A percentile compares a stretch with the other conserved stretches of the same genome.
These are phyloP conservation scores for Claviceps sp. DNA, from an alignment of 2,329 filamentous ascomycete genomes.

Conservation along the genomic window DNA sequence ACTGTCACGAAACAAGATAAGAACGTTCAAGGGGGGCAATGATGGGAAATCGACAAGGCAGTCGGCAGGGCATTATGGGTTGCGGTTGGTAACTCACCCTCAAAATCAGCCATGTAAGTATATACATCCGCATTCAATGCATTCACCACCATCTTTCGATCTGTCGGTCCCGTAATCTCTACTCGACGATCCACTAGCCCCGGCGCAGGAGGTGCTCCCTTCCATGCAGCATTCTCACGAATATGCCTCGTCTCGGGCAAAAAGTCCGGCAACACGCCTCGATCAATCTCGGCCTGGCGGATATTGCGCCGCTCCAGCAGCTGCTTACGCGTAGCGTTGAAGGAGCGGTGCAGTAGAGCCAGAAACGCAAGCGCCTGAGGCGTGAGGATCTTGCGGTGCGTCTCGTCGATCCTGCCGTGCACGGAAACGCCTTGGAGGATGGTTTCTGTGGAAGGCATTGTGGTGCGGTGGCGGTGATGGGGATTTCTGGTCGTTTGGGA, in stretches of 20 bases:
- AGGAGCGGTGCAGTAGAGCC: constrained; percentile 85
- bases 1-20: too few relatives aligned
- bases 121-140: constrained; percentile 90
- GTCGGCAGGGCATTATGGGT: too few relatives aligned
- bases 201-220: constrained; percentile 78
- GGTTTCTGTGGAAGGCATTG: constrained; percentile 57
- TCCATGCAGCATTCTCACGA: constrained; percentile 89
- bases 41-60: too few relatives aligned
- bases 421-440: constrained; percentile 83
- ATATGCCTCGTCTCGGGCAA: constrained; percentile 91
- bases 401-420: constrained; percentile 63
- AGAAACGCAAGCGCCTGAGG: constrained; percentile 86
- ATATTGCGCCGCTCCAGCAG: constrained; percentile 76
- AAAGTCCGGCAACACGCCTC: constrained; percentile 81
- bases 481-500: neutral
- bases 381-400: constrained; percentile 81
- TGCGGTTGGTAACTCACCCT: constrained; percentile 50
- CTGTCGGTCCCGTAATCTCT: constrained; percentile 94
- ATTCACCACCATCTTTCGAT: constrained; percentile 98
- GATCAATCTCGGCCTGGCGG: constrained; percentile 87
- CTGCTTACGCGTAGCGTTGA: constrained; percentile 78
- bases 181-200: constrained; percentile 87
- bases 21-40: too few relatives aligned
- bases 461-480: constrained; percentile 1
- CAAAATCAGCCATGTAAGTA: constrained; percentile 99